A percentile compares a stretch with the other conserved stretches of the same genome.
Evolutionary conservation across 1,139 yeast genomes (phyloP).

Genomic region (Torulaspora pretoriensis): DNA sequence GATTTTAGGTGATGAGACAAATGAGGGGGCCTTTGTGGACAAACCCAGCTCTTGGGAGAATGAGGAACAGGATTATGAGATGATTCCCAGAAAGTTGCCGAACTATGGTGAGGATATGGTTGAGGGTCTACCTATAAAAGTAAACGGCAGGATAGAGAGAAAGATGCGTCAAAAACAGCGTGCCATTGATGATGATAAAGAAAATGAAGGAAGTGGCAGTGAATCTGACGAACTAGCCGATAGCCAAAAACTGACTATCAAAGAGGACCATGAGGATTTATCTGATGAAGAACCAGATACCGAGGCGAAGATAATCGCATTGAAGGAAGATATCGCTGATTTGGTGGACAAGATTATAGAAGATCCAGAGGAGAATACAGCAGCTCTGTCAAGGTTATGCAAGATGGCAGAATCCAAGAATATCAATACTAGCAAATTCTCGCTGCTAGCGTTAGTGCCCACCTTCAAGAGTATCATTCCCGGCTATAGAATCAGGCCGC

Average conservation of each 20-base stretch:
- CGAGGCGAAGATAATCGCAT: constrained; percentile 51
- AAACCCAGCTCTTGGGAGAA: constrained; percentile 44
- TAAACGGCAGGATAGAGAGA: constrained; percentile 65
- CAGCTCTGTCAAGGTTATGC: constrained; percentile 62
- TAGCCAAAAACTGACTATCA: constrained; percentile 26
- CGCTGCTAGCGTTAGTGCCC: constrained; percentile 75
- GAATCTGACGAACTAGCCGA: constrained; percentile 21
- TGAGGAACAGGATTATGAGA: constrained; percentile 67
- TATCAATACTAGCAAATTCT: constrained; percentile 64
- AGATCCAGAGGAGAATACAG: constrained; percentile 83
- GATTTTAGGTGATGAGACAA: constrained; percentile 24
- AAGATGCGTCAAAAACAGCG: constrained; percentile 40
- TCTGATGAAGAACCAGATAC: constrained; percentile 51
- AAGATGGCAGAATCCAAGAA: constrained; percentile 68
- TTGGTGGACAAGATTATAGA: constrained; percentile 75
- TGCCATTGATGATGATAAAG: constrained; percentile 34
- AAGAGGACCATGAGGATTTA: constrained; percentile 35
- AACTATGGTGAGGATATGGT: constrained; percentile 43
- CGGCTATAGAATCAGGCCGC: constrained; percentile 77
- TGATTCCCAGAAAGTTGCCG: constrained; percentile 47
- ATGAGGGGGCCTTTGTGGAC: constrained; percentile 10
- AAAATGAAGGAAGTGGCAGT: constrained; percentile 21
- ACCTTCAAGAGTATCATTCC: constrained; percentile 85
- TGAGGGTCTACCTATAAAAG: constrained; percentile 81
- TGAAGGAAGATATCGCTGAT: constrained; percentile 82